Conservation (phyloP, 352 stramenopile genomes). For the Phytophthora pini region DNA sequence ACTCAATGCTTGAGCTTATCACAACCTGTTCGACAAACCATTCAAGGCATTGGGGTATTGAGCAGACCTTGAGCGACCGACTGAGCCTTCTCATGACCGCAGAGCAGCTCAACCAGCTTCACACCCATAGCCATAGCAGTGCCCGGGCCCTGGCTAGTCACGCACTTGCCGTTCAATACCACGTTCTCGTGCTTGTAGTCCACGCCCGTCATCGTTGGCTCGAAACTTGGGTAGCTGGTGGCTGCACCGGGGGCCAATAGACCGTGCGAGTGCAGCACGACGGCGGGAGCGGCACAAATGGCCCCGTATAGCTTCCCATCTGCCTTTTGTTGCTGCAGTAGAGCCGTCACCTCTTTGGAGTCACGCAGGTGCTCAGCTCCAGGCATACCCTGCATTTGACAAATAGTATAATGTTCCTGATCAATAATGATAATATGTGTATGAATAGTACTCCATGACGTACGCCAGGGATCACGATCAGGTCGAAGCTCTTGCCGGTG, state of each 20-base stretch:
- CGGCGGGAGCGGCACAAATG: conserved; percentile 78
- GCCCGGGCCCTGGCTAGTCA: conserved; percentile 79
- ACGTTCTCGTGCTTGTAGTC: conserved; percentile 63
- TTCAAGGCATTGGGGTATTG: conserved; percentile 37
- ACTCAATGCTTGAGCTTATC: neutral
- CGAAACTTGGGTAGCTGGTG: conserved; percentile 78
- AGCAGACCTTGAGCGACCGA: conserved; percentile 69
- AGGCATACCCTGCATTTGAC: conserved; percentile 57
- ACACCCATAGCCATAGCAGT: conserved; percentile 87
- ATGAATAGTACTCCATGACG: conserved; percentile 11
- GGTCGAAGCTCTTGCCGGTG: conserved; percentile 61
- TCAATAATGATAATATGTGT: neutral
- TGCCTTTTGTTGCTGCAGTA: conserved; percentile 75
- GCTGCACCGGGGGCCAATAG: conserved; percentile 50
- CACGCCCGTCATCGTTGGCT: conserved; percentile 61
- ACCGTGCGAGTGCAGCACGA: conserved; percentile 73
- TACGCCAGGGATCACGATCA: conserved; percentile 74
- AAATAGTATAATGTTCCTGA: conserved; percentile 8
- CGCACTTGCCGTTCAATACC: conserved; percentile 74
- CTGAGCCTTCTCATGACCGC: conserved; percentile 62
- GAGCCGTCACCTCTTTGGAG: conserved; percentile 55
- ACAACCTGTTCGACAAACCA: neutral
- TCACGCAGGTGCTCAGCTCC: conserved; percentile 77
- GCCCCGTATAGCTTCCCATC: conserved; percentile 70
- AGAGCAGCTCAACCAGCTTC: conserved; percentile 82